Conservation (phyloP, 306 rosid species). For the Vigna hirtella region DNA sequence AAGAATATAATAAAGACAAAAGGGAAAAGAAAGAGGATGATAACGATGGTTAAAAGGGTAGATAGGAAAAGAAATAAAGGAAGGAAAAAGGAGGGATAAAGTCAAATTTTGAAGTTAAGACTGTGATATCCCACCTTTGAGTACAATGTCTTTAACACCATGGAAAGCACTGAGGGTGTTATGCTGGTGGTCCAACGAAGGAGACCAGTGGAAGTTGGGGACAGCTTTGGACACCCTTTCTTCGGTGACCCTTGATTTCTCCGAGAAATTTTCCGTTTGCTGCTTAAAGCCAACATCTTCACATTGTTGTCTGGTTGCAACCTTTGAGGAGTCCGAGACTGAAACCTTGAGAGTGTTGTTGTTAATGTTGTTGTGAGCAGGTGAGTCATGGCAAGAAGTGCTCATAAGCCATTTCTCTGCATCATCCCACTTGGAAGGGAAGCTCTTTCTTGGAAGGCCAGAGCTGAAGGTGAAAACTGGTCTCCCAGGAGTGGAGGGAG, state of each 20-base stretch:
- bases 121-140: slow-evolving; percentile 68
- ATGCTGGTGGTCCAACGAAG: slow-evolving; percentile 65
- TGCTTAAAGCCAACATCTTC: slow-evolving; percentile 55
- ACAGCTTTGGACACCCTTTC: slow-evolving; percentile 67
- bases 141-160: slow-evolving; percentile 68
- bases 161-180: slow-evolving; percentile 52
- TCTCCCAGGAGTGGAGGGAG: slow-evolving; percentile 95
- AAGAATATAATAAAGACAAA: slow-evolving; percentile 39
- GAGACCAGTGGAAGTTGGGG: slow-evolving; percentile 57
- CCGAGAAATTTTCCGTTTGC: slow-evolving; percentile 64
- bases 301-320: slow-evolving; percentile 47
- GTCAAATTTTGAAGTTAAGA: slow-evolving; percentile 46
- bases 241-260: slow-evolving; percentile 68
- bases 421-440: slow-evolving; percentile 99
- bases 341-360: slow-evolving; percentile 48
- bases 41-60: slow-evolving; percentile 38
- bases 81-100: slow-evolving; percentile 25
- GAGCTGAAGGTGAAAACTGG: slow-evolving; percentile 80
- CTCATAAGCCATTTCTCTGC: slow-evolving; percentile 97
- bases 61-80: background rate
- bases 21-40: slow-evolving; percentile 32
- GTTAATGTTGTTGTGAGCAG: slow-evolving; percentile 62
- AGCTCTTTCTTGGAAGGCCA: slow-evolving; percentile 67
- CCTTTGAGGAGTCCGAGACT: slow-evolving; percentile 59
- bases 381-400: slow-evolving; percentile 83